These are phyloP conservation scores for Penicillium occitanis DNA, from an alignment of 2,329 filamentous ascomycete genomes.

Conservation along the genomic window DNA sequence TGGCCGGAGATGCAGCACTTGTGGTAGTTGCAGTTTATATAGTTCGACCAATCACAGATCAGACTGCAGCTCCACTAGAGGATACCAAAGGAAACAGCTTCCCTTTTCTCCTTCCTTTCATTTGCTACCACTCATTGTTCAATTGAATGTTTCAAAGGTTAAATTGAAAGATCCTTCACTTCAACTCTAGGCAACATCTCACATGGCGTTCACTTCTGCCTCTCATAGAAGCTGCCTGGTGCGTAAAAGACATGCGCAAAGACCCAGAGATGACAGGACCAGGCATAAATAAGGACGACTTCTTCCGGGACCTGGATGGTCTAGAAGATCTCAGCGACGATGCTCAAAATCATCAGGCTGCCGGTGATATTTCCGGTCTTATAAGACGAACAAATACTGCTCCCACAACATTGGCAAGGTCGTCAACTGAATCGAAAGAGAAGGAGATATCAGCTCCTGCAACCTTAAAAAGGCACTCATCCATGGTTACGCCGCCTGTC, in stretches of 20 bases:
- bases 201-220: conserved; percentile 13
- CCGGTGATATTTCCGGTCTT: not conserved
- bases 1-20: conserved; percentile 4
- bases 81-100: conserved; percentile 1
- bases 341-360: conserved; percentile 28
- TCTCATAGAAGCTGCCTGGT: conserved; percentile 1
- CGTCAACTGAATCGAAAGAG: not conserved
- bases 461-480: not conserved
- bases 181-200: conserved; percentile 16
- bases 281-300: conserved; percentile 23
- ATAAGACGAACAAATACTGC: not conserved
- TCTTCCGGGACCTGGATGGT: conserved; percentile 39
- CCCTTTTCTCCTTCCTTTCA: not conserved
- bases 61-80: not conserved
- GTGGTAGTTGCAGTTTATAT: conserved; percentile 11
- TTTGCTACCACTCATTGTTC: not conserved
- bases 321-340: conserved; percentile 32
- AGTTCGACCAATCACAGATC: conserved; percentile 10
- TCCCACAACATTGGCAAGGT: not conserved
- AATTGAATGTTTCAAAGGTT: not conserved
- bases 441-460: not conserved
- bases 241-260: not conserved
- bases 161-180: not conserved
- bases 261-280: not conserved
- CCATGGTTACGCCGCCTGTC: not conserved